Evolutionary conservation across 2,329 filamentous ascomycete genomes (phyloP), one percentile per base, ranked within the genome.

Genomic region (Podosphaera xanthii): DNA sequence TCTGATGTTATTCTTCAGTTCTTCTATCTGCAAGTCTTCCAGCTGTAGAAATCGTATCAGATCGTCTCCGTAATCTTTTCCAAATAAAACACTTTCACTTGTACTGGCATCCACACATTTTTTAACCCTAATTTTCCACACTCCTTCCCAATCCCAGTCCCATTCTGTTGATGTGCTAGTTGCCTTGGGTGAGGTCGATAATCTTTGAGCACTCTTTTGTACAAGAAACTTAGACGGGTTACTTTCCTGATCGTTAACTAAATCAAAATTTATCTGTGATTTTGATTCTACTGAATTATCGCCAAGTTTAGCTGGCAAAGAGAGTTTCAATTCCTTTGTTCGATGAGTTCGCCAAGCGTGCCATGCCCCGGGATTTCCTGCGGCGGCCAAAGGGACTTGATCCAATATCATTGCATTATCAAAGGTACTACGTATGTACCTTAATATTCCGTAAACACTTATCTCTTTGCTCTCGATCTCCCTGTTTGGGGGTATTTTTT

Each of bases 101-200:
- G 88, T 72, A 67, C 88, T 94, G 8, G 79, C 77, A 57, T 83
- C 79, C 50, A 96, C 80, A 22, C 85, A 85, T 69, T 84, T 86
- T 70, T 81, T 83, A 0, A 95, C 90, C 59, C 91, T 79, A 63
- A 90, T 84, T 69, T 94, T 87, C 91, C 91, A 98, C 0, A 97
- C 91, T 0, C 91, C 90, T 67, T 95, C 88, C 91, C 91, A 97
- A 68, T 94, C 94, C 91, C 91, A 97, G 66, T 94, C 85, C 5
- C 85, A 86, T 0, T 88, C 88, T 57, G 78, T 75, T 57, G 52
- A 6, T 38, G 46, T 40, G 8, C n/a, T 50, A 8, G 22, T 46
- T 46, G 4, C 8, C n/a, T 22, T 22, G 46, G 46, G 46, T 33
- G 50, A 53, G 9, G 3, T 53, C 12, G 12, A 8, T 34, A 5